Percentiles rank a stretch among this genome's conserved stretches.
phyloP scores from a whole-genome alignment of 768 basidiomycete species.

The Termitomyces sp. region DNA sequence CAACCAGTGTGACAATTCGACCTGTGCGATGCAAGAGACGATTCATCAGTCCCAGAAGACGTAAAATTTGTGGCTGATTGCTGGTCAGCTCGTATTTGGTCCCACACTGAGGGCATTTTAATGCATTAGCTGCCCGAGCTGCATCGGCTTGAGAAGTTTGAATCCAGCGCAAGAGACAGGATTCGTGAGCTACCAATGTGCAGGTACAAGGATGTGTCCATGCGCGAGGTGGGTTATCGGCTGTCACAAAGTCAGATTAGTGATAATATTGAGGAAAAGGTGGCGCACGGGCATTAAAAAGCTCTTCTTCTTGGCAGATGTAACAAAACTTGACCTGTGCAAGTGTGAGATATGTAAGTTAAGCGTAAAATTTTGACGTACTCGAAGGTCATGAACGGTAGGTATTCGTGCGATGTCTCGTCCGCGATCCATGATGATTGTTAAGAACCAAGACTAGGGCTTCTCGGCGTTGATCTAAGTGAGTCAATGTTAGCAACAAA shows the following conservation, averaged over 20 bases:
- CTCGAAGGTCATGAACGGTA: conserved; percentile 23
- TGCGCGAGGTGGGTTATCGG: conserved; percentile 40
- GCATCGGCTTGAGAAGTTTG: conserved; percentile 56
- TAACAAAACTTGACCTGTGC: conserved; percentile 68
- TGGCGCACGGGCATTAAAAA: conserved; percentile 36
- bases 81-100: conserved; percentile 63
- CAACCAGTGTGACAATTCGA: conserved; percentile 43
- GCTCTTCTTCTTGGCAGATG: conserved; percentile 75
- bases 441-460: not conserved
- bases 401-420: conserved; percentile 13
- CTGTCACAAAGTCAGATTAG: conserved; percentile 20
- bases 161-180: conserved; percentile 78
- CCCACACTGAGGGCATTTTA: conserved; percentile 79
- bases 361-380: conserved; percentile 8
- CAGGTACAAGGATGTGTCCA: conserved; percentile 84
- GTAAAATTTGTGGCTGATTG: conserved; percentile 47
- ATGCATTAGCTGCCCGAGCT: conserved; percentile 52
- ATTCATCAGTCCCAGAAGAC: conserved; percentile 47
- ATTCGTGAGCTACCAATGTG: conserved; percentile 75
- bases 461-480: not conserved
- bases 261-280: not conserved
- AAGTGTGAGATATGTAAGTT: not conserved
- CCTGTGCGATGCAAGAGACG: conserved; percentile 44
- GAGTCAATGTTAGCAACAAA: not conserved
- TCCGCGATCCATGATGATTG: conserved; percentile 4